Base-by-base conservation (phyloP, 768 basidiomycete genomes). In the Phallus indusiatus region DNA sequence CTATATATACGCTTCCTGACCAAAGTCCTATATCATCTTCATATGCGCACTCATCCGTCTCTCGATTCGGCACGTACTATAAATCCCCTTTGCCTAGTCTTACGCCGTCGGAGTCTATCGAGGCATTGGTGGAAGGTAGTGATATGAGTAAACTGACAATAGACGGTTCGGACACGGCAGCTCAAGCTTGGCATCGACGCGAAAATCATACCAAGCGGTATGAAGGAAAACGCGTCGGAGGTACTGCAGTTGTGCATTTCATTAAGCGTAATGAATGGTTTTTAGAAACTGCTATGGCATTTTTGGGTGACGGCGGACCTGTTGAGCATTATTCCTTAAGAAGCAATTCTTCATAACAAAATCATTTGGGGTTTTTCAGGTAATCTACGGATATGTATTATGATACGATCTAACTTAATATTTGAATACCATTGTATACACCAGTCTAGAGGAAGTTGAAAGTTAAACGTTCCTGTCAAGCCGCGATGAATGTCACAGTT, bases 181-280 rank as follows among this genome's bases (percentile, higher is more conserved):
- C 80, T 37, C 78, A 83, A 63, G 85, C 85, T 16, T 91, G 88
- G 89, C 73, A 70, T 21, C 77, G 81, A 62, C 81, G 89, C 36
- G 88, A 92, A 75, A 87, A 88, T 52, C 77, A 84, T 47, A 67
- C 72, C 63, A 80, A 70, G 53, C 82, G 81, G 50, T 90, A 90
- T 66, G 78, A 83, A 63, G 77, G 77, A 49, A 74, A 79, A 60
- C 84, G 88, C 20, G 81, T 92, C 9, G 95, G 95, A 3, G 96
- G 95, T 5, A 99, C 95, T 1, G 80, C 94, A 50, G 89, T 93
- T 20, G 93, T 99, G 54, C 95, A 99, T 73, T 97, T 91, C 69
- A 87, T 99, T 78, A 99, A 97, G 83, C 88, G 91, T 70, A 84
- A 90, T 63, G 88, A 90, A 74, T 99, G 95, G 95, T 97, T 89